Base-by-base conservation (phyloP, 805 yeast genomes). In the Pichia cephalocereana region DNA sequence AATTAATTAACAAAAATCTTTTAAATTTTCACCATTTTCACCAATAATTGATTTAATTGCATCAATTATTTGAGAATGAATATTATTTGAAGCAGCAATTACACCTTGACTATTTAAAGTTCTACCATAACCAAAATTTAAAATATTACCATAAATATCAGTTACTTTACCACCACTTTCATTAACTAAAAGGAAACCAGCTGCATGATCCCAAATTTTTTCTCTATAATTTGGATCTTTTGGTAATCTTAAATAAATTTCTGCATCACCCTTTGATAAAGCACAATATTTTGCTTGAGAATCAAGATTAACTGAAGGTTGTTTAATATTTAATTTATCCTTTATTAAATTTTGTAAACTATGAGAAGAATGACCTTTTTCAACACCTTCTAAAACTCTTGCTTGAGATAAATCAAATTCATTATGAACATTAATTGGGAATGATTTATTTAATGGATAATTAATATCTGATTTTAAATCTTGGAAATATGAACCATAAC, bases 141-240 rank as follows among this genome's bases (percentile, higher is more conserved):
- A 74, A 26, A 74, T 71, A 12, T 70, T 71, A 18, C 96, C 96
- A 47, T 76, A 66, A 66, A 91, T 79, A 61, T 93, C 99, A 15
- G 91, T 80, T 12, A 93, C 98, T 44, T 71, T 64, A 8, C 99
- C 99, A 40, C 97, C 97, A 57, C 95, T 85, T 65, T 95, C 99
- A 36, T 76, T 73, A 42, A 95, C 82, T 52, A 93, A 74, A 14
- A 91, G 72, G 59, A 85, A 83, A 4, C 99, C 99, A 2, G 97
- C 95, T 18, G 98, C 98, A 64, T 93, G 99, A 67, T 93, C 99
- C 98, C 99, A 93, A 51, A 93, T 89, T 67, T 93, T 93, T 64
- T 93, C 99, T 57, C 86, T 76, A 64, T 90, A 93, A 3, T 76
- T 67, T 45, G 79, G 71, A 54, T 75, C 80, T 42, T 82, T 79